A percentile compares a stretch with the other conserved stretches of the same genome.
phyloP scores from a whole-genome alignment of 176 grass and related monocot genomes.

The Phragmites australis region DNA sequence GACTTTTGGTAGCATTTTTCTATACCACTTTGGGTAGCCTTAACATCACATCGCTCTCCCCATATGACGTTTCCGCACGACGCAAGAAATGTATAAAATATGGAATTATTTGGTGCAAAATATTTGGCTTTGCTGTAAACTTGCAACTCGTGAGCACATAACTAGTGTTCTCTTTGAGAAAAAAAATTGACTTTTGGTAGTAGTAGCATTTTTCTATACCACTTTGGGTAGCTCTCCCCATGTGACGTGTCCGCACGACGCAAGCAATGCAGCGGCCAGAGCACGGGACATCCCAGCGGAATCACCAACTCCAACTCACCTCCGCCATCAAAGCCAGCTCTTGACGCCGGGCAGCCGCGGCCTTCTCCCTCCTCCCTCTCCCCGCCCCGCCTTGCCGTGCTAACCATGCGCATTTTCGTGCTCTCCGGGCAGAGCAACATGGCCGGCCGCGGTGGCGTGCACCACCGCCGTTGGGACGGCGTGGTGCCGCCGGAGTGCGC shows the following conservation, averaged over 20 bases:
- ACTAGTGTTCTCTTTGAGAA: no score
- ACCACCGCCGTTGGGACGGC: constrained; percentile 63
- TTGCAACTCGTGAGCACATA: no score
- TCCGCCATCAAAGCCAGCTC: background rate
- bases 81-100: no score
- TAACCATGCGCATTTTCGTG: constrained; percentile 64
- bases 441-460: constrained; percentile 83
- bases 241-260: background rate
- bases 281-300: background rate
- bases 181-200: no score
- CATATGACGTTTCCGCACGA: no score
- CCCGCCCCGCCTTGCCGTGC: background rate
- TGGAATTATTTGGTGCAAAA: no score
- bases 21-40: no score
- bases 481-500: constrained; percentile 63
- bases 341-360: background rate
- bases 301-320: background rate
- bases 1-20: no score
- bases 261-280: background rate
- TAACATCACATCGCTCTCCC: no score
- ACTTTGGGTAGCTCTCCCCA: no score
- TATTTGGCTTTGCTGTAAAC: no score
- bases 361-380: background rate
- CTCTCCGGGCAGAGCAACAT: constrained; percentile 96
- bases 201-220: no score